Evolutionary conservation across 495 filamentous ascomycete species (phyloP).

Genomic region (Aspergillus taichungensis): DNA sequence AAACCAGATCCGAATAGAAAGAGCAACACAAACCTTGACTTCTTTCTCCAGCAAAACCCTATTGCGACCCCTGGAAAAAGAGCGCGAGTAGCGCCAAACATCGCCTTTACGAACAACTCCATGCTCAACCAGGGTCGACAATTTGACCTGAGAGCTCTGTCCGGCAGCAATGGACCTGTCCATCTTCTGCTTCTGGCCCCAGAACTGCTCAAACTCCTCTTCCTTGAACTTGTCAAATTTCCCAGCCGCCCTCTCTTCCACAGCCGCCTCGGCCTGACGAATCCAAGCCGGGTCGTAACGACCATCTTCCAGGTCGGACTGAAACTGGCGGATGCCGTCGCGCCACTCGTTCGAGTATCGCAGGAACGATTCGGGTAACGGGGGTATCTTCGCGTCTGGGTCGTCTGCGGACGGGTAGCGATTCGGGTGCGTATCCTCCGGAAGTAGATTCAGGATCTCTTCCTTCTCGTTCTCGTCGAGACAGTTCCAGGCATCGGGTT

Average conservation of each 20-base stretch:
- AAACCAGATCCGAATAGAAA: neutral
- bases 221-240: constrained; percentile 62
- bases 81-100: constrained; percentile 37
- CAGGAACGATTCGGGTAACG: constrained; percentile 35
- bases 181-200: constrained; percentile 55
- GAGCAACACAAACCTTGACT: constrained; percentile 24
- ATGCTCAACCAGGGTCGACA: constrained; percentile 36
- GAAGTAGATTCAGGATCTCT: constrained; percentile 48
- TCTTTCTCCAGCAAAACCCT: constrained; percentile 42
- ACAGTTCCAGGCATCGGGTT: constrained; percentile 48
- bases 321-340: constrained; percentile 42
- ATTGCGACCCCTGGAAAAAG: constrained; percentile 18
- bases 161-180: constrained; percentile 30
- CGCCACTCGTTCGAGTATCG: constrained; percentile 45
- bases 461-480: constrained; percentile 47
- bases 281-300: constrained; percentile 60
- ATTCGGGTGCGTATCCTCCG: constrained; percentile 36
- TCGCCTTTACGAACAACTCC: constrained; percentile 43
- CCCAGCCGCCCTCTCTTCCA: constrained; percentile 53
- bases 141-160: constrained; percentile 40
- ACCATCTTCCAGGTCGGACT: constrained; percentile 53
- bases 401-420: constrained; percentile 25
- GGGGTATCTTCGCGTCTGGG: constrained; percentile 24
- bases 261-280: constrained; percentile 51
- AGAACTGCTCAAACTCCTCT: constrained; percentile 56